phyloP scores from a whole-genome alignment of 176 grass and related monocot genomes.

The Olyra latifolia region DNA sequence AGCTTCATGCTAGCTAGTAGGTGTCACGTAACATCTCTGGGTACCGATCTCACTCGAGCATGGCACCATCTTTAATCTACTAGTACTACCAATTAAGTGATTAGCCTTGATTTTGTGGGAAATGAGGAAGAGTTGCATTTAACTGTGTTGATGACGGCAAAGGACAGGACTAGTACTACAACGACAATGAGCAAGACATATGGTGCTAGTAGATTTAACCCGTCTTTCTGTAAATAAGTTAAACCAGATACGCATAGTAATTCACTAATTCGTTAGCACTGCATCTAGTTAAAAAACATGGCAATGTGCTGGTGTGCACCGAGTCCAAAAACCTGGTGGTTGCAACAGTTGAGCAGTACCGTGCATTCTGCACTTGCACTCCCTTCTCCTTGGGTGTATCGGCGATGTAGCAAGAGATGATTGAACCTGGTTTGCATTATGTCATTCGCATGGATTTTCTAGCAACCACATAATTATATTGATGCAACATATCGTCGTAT shows the following conservation, averaged over 20 bases:
- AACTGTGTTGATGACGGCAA: background rate
- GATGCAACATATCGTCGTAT: background rate
- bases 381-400: background rate
- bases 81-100: background rate
- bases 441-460: background rate
- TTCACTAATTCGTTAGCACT: background rate
- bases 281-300: background rate
- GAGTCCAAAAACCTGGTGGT: background rate
- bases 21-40: background rate
- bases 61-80: background rate
- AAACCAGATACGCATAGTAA: no score
- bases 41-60: background rate
- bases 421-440: background rate
- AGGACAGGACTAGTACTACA: background rate
- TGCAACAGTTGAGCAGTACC: background rate
- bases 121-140: background rate
- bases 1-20: background rate
- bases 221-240: no score
- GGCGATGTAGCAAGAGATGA: background rate
- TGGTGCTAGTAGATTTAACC: background rate
- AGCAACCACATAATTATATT: background rate
- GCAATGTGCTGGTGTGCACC: background rate
- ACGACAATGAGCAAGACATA: background rate
- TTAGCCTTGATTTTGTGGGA: background rate
- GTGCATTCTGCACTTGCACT: background rate